phyloP scores from a whole-genome alignment of 139 green algal genomes.

The Picocystis salinarum region DNA sequence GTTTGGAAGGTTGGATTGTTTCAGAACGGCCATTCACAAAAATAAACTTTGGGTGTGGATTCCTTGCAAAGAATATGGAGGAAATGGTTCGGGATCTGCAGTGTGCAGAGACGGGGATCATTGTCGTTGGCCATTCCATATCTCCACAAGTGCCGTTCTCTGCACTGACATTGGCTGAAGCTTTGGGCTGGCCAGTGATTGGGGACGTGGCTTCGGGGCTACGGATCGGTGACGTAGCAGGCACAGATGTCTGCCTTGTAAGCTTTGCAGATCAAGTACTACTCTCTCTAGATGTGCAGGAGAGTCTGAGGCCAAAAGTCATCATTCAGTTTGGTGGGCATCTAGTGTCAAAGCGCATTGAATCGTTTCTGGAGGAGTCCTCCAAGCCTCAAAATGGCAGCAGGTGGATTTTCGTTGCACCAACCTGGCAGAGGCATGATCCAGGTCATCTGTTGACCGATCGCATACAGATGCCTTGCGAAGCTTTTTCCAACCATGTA shows the following conservation, averaged over 20 bases:
- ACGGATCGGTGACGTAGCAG: conserved; percentile 19
- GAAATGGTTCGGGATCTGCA: background rate
- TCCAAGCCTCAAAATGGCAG: conserved; percentile 4
- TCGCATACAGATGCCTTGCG: conserved; percentile 16
- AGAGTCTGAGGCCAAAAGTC: conserved; percentile 16
- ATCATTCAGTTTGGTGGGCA: conserved; percentile 27
- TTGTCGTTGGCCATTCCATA: conserved; percentile 56
- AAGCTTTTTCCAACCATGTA: too few species aligned
- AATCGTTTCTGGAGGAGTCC: conserved; percentile 54
- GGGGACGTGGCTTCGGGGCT: conserved; percentile 71
- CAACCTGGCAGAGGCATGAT: conserved; percentile 39
- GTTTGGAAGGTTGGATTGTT: conserved; percentile 36
- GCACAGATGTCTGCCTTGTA: background rate
- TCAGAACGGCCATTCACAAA: background rate
- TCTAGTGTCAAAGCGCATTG: conserved; percentile 69
- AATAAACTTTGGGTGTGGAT: conserved; percentile 8
- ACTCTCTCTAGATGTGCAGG: background rate
- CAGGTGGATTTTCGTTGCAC: conserved; percentile 28
- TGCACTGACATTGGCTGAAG: conserved; percentile 11
- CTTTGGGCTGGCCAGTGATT: conserved; percentile 63
- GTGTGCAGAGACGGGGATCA: conserved; percentile 25
- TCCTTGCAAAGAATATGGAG: conserved; percentile 4
- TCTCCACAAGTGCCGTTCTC: conserved; percentile 30
- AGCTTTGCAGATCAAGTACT: background rate
- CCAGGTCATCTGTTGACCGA: conserved; percentile 42